Conservation (phyloP, 2,329 filamentous ascomycete genomes). For the Fusarium sp. region DNA sequence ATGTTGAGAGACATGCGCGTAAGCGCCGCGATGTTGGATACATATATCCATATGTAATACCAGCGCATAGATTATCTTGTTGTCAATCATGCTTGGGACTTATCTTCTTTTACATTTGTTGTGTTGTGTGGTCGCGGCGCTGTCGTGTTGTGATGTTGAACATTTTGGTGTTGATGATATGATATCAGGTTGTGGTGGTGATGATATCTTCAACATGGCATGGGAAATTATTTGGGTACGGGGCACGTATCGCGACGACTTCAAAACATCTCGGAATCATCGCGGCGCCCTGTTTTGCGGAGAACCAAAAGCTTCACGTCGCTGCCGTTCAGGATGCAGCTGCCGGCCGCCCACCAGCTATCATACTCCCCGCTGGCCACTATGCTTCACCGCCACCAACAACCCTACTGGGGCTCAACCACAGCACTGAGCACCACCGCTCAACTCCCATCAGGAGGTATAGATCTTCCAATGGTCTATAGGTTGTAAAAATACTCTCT, state of each 20-base stretch:
- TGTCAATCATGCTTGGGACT: not conserved
- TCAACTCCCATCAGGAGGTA: conserved; percentile 1
- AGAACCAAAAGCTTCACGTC: conserved; percentile 19
- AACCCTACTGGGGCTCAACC: not conserved
- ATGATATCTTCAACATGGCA: conserved; percentile 11
- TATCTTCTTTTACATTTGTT: not conserved
- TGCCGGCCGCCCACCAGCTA: conserved; percentile 4
- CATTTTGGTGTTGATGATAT: conserved; percentile 1
- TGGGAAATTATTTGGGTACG: not conserved
- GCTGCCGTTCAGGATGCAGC: not conserved
- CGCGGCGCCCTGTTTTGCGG: conserved; percentile 1
- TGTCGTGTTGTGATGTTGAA: not conserved
- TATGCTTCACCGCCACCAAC: conserved; percentile 7
- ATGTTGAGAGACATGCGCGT: not conserved
- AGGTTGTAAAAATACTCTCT: not conserved
- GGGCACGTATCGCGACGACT: not conserved
- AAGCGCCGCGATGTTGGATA: not conserved
- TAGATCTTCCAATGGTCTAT: conserved; percentile 24
- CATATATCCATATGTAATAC: conserved; percentile 3
- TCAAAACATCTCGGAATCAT: conserved; percentile 32
- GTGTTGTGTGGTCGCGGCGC: not conserved
- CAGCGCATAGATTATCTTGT: conserved; percentile 3
- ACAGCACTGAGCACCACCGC: conserved; percentile 3
- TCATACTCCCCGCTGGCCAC: not conserved
- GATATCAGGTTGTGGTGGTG: conserved; percentile 4